Percentiles rank a stretch among this genome's conserved stretches.
phyloP scores from a whole-genome alignment of 73 alveolate species.

The Blepharisma japonicum region DNA sequence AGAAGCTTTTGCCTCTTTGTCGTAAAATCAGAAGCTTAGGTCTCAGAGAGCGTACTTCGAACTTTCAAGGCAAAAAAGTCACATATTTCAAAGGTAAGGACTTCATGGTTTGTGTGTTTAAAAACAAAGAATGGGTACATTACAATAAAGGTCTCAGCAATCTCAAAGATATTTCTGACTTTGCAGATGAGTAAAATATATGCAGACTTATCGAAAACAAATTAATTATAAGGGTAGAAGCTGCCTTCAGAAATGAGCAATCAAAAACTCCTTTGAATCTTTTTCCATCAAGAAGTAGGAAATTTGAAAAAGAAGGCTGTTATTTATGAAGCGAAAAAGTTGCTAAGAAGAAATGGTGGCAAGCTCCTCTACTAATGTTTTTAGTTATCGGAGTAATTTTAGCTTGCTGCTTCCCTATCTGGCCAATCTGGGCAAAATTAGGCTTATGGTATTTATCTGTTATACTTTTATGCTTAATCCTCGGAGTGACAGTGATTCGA shows the following conservation, averaged over 20 bases:
- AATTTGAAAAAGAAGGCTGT: constrained; percentile 14
- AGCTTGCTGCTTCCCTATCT: constrained; percentile 30
- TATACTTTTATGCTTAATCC: background rate
- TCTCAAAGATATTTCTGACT: background rate
- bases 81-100: constrained; percentile 23
- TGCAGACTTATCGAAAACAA: constrained; percentile 17
- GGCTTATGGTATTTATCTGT: constrained; percentile 37
- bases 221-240: background rate
- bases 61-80: constrained; percentile 18
- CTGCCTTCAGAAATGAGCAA: constrained; percentile 4
- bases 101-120: background rate
- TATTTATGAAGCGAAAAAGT: background rate
- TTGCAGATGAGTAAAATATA: constrained; percentile 19
- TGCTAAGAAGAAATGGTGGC: background rate
- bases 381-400: constrained; percentile 14
- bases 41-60: constrained; percentile 2
- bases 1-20: too few relatives aligned
- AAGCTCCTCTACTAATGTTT: background rate
- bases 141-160: background rate
- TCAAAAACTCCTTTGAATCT: constrained; percentile 8
- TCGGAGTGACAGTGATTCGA: constrained; percentile 28
- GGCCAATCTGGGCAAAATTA: constrained; percentile 37
- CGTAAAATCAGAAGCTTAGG: too few relatives aligned
- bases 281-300: background rate
- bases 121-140: background rate